A percentile compares a stretch with the other conserved stretches of the same genome.
These are phyloP conservation scores for Parathielavia appendiculata DNA, from an alignment of 495 filamentous ascomycete genomes.

Conservation along the genomic window DNA sequence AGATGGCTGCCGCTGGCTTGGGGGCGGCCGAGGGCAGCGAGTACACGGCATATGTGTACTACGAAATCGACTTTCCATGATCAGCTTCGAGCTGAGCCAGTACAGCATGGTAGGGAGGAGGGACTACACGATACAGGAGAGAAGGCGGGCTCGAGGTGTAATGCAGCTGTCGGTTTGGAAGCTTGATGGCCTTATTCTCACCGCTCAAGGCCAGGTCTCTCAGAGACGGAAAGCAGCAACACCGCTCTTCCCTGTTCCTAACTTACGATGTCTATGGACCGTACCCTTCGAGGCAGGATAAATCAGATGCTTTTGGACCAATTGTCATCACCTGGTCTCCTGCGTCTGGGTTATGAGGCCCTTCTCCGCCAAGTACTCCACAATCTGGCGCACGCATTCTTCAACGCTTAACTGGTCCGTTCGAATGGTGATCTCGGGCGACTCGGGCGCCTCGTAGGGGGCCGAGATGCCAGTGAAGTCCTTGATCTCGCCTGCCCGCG, in stretches of 20 bases:
- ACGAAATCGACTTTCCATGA: constrained; percentile 76
- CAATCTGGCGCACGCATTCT: constrained; percentile 79
- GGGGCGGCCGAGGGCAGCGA: constrained; percentile 64
- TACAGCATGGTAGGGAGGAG: no score
- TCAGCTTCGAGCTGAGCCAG: background rate
- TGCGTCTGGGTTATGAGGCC: constrained; percentile 36
- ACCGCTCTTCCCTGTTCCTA: background rate
- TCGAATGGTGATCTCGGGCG: constrained; percentile 78
- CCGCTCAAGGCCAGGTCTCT: background rate
- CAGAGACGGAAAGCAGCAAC: background rate
- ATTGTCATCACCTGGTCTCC: constrained; percentile 26
- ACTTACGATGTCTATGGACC: background rate
- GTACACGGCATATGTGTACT: constrained; percentile 95
- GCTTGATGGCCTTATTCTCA: background rate
- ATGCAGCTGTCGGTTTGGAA: background rate
- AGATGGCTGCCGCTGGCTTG: constrained; percentile 67
- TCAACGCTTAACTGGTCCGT: constrained; percentile 72
- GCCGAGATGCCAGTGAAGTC: constrained; percentile 94
- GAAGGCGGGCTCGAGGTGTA: background rate
- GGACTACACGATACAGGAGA: no score
- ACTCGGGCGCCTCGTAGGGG: constrained; percentile 86
- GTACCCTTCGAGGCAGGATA: background rate
- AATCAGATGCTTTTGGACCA: background rate
- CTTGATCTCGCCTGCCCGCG: constrained; percentile 84
- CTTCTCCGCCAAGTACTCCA: constrained; percentile 64